A percentile compares a stretch with the other conserved stretches of the same genome.
Evolutionary conservation across 192 early-diverging fungal genomes (phyloP).

Genomic region (Entomortierella parvispora): DNA sequence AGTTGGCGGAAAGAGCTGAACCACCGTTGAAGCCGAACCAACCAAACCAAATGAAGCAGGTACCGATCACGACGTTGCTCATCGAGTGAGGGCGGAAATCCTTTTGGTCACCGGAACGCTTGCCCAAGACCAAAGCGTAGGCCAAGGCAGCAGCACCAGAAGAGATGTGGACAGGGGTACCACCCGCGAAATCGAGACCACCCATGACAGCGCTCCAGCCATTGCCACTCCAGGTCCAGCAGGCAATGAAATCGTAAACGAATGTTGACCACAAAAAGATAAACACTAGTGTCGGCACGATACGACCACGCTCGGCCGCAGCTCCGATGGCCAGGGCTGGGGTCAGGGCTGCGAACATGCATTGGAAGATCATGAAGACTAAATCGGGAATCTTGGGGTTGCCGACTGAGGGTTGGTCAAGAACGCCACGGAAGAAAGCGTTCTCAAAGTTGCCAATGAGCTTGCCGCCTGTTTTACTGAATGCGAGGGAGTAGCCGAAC

Average conservation of each 20-base stretch:
- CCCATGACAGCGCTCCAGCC: conserved; percentile 90
- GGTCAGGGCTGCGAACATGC: conserved; percentile 94
- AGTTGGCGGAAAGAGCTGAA: conserved; percentile 79
- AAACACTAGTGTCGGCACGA: conserved; percentile 89
- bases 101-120: conserved; percentile 76
- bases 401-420: conserved; percentile 61
- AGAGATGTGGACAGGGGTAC: conserved; percentile 93
- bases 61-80: conserved; percentile 91
- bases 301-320: conserved; percentile 87
- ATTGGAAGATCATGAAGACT: conserved; percentile 87
- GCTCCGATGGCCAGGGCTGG: conserved; percentile 93
- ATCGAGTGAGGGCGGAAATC: conserved; percentile 92
- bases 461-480: conserved; percentile 75
- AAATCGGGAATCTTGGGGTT: conserved; percentile 75
- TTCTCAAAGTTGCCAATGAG: conserved; percentile 88
- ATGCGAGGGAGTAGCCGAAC: conserved; percentile 90
- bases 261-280: conserved; percentile 95
- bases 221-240: conserved; percentile 90
- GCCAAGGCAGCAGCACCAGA: conserved; percentile 93
- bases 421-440: conserved; percentile 72
- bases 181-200: conserved; percentile 94
- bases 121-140: conserved; percentile 86
- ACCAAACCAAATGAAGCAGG: conserved; percentile 92
- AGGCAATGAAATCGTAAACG: conserved; percentile 93
- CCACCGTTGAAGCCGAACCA: conserved; percentile 99